Percentiles rank a stretch among this genome's conserved stretches.
Evolutionary conservation across 768 basidiomycete genomes (phyloP).

Genomic region (Pleurotus platypus): DNA sequence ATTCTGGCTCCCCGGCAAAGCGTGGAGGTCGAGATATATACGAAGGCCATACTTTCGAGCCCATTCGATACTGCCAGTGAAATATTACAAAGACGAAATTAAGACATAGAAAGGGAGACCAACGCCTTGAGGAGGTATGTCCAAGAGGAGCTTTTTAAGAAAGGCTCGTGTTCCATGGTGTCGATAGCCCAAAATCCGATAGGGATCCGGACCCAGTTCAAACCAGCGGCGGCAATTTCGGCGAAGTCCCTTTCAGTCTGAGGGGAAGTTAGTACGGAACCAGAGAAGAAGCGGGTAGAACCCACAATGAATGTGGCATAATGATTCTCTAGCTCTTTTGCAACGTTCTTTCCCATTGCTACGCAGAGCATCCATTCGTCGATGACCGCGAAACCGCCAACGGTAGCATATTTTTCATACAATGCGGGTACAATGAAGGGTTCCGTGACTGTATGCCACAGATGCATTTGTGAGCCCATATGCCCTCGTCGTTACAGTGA

Average conservation of each 20-base stretch:
- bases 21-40: conserved; percentile 79
- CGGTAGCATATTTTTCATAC: conserved; percentile 58
- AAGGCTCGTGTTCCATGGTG: conserved; percentile 71
- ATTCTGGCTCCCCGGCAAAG: conserved; percentile 77
- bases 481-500: not conserved
- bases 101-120: conserved; percentile 1
- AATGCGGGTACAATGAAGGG: conserved; percentile 73
- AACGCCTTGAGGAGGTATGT: conserved; percentile 51
- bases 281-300: conserved; percentile 7
- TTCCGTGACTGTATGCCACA: conserved; percentile 48
- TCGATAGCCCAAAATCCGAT: conserved; percentile 90
- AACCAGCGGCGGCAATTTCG: conserved; percentile 70
- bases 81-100: not conserved
- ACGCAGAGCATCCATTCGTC: conserved; percentile 78
- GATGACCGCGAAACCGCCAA: conserved; percentile 38
- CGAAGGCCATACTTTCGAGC: conserved; percentile 91
- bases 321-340: conserved; percentile 70
- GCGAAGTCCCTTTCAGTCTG: conserved; percentile 76
- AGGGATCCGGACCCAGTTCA: conserved; percentile 86
- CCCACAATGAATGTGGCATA: conserved; percentile 83
- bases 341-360: conserved; percentile 63
- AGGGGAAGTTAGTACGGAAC: not conserved
- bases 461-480: not conserved
- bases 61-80: conserved; percentile 56
- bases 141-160: conserved; percentile 76